Percentiles rank a stretch among this genome's conserved stretches.
Conservation (phyloP, 768 basidiomycete species). For the Lactarius tabidus region DNA sequence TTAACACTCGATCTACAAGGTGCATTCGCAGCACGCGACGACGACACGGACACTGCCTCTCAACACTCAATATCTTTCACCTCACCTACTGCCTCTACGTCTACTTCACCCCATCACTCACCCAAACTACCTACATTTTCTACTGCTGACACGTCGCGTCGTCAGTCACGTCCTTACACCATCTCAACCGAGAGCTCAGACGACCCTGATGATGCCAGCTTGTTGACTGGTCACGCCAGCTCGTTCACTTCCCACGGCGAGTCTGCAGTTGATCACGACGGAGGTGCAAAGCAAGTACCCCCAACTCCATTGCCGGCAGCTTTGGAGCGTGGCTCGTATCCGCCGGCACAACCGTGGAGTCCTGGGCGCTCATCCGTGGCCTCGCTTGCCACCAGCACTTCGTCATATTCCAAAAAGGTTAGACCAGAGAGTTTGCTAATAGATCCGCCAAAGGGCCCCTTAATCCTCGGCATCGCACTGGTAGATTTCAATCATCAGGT, state of each 20-base stretch:
- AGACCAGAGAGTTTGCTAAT: conserved; percentile 76
- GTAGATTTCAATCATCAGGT: conserved; percentile 95
- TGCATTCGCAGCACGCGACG: conserved; percentile 36
- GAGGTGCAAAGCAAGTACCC: conserved; percentile 9
- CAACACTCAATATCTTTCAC: conserved; percentile 68
- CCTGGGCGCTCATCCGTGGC: conserved; percentile 48
- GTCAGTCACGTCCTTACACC: conserved; percentile 45
- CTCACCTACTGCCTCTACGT: conserved; percentile 61
- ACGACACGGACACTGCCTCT: conserved; percentile 73
- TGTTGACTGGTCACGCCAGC: conserved; percentile 12
- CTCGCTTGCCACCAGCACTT: conserved; percentile 56
- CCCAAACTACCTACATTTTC: conserved; percentile 25
- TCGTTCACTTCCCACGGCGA: conserved; percentile 17
- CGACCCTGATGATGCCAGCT: conserved; percentile 15
- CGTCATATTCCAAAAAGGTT: conserved; percentile 54
- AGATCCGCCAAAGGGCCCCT: conserved; percentile 51
- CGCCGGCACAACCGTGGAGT: conserved; percentile 48
- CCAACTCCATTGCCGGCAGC: conserved; percentile 14
- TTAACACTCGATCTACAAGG: conserved; percentile 27
- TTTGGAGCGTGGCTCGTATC: conserved; percentile 44
- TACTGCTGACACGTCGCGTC: conserved; percentile 30
- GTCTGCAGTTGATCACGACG: not conserved
- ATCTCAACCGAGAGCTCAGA: conserved; percentile 23
- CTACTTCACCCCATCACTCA: conserved; percentile 48
- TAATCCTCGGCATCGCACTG: conserved; percentile 84